phyloP scores from a whole-genome alignment of 805 yeast species.

The Metschnikowia lachancei region DNA sequence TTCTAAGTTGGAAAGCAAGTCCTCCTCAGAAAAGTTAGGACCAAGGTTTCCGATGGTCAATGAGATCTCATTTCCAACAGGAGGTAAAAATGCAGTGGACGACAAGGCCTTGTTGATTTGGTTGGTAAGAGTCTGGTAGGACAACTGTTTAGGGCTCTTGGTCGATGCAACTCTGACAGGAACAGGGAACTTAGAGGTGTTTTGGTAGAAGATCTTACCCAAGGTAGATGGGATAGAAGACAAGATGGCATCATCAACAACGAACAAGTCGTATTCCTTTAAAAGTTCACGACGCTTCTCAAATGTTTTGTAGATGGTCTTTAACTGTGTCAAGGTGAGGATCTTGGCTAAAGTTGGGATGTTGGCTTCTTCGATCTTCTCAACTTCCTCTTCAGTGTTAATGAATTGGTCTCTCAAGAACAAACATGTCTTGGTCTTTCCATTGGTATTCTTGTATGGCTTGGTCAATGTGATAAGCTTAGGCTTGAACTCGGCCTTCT shows the following conservation, averaged over 20 bases:
- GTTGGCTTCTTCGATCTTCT: conserved; percentile 44
- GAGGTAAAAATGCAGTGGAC: conserved; percentile 61
- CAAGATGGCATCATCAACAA: conserved; percentile 80
- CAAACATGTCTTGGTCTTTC: conserved; percentile 56
- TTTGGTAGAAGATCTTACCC: conserved; percentile 72
- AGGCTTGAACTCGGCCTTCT: conserved; percentile 59
- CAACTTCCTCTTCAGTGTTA: conserved; percentile 43
- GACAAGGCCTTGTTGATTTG: conserved; percentile 57
- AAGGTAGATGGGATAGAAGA: conserved; percentile 77
- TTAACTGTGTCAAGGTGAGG: conserved; percentile 69
- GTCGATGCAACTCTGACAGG: conserved; percentile 49
- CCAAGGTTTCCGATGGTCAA: conserved; percentile 62
- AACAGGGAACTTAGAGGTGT: conserved; percentile 60
- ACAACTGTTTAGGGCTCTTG: conserved; percentile 42
- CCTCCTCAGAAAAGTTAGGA: conserved; percentile 37
- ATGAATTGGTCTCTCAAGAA: conserved; percentile 63
- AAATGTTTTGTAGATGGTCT: conserved; percentile 81
- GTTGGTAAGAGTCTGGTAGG: conserved; percentile 48
- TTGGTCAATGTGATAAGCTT: conserved; percentile 47
- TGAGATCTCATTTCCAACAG: conserved; percentile 68
- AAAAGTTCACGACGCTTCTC: conserved; percentile 81
- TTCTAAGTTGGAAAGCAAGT: conserved; percentile 59
- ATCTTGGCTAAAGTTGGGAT: conserved; percentile 52
- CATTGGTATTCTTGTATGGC: conserved; percentile 42
- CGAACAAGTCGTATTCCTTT: conserved; percentile 66